Evolutionary conservation across 345 rosid genomes (phyloP), one percentile per base, ranked within the genome.

Genomic region (Lumnitzera racemosa): DNA sequence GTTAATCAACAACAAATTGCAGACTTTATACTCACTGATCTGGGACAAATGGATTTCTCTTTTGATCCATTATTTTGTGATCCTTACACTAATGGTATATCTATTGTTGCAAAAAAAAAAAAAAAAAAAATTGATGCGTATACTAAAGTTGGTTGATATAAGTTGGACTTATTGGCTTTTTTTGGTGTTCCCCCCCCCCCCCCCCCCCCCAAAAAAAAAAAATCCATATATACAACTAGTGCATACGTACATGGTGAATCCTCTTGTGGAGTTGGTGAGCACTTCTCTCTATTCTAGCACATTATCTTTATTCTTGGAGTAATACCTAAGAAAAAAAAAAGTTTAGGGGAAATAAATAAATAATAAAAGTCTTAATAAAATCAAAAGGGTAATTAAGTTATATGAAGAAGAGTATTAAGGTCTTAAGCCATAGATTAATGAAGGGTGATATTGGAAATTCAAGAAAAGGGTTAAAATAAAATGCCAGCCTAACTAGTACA

Each of bases 1-100:
- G 70, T 92, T 52, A 90, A 86, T 62, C 89, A 89, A 15, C 96
- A 90, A 76, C 99, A 94, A 80, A 78, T 94, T 54, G 95, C 90
- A 59, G 96, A 90, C 76, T 94, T 90, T 67, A 90, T 94, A 70
- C 82, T 94, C 56, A 90, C 87, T 67, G 90, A 90, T 78, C 61
- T 89, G 66, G 99, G 99, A 58, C 97, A 94, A 78, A 82, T 64
- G 56, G 73, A 80, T 73, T 69, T 76, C 71, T 67, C 67, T 70
- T 71, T 79, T 67, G 79, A 90, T 78, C 71, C 97, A 78, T 84
- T 96, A 61, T 90, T 94, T 49, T 81, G 83, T 70, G 99, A 94
- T 83, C 99, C 99, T 24, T 94, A 65, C 72, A 94, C 99, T 6
- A 96, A 97, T 24, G 65, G 99, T 94, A 68, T 74, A 82, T 58